Evolutionary conservation across 2,329 filamentous ascomycete species (phyloP).

Genomic region (Pseudogymnoascus sp.): DNA sequence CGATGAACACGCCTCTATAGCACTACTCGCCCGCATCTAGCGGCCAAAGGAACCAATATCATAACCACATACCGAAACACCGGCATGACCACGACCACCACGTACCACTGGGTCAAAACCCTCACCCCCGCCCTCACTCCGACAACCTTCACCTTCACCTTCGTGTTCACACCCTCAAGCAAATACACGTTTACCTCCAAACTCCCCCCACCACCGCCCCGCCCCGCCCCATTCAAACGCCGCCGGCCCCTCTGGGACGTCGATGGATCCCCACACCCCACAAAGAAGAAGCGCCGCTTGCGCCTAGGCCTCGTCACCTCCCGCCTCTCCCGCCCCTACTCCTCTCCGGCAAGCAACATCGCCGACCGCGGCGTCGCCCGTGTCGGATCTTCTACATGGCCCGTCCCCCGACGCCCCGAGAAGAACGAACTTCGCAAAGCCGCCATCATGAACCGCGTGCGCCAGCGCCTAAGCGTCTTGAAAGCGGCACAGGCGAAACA

Average conservation of each 20-base stretch:
- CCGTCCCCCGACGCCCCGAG: slow-evolving; percentile 38
- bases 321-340: slow-evolving; percentile 60
- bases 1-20: slow-evolving; percentile 26
- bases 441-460: slow-evolving; percentile 55
- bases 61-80: slow-evolving; percentile 1
- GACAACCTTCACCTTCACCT: slow-evolving; percentile 27
- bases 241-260: slow-evolving; percentile 28
- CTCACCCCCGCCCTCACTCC: slow-evolving; percentile 13
- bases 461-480: slow-evolving; percentile 35
- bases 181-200: slow-evolving; percentile 29
- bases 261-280: slow-evolving; percentile 23
- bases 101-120: slow-evolving; percentile 20
- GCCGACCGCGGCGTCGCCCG: slow-evolving; percentile 46
- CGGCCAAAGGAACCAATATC: background rate
- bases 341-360: slow-evolving; percentile 60
- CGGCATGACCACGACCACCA: slow-evolving; percentile 23
- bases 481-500: slow-evolving; percentile 12
- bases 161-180: slow-evolving; percentile 28
- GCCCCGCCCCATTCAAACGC: slow-evolving; percentile 23
- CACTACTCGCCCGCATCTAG: background rate
- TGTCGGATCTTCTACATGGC: slow-evolving; percentile 32
- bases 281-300: slow-evolving; percentile 57
- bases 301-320: slow-evolving; percentile 58
- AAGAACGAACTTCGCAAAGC: slow-evolving; percentile 50
- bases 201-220: slow-evolving; percentile 15